Base-by-base conservation (phyloP, 257 asterid species). In the Gentiana straminea region DNA sequence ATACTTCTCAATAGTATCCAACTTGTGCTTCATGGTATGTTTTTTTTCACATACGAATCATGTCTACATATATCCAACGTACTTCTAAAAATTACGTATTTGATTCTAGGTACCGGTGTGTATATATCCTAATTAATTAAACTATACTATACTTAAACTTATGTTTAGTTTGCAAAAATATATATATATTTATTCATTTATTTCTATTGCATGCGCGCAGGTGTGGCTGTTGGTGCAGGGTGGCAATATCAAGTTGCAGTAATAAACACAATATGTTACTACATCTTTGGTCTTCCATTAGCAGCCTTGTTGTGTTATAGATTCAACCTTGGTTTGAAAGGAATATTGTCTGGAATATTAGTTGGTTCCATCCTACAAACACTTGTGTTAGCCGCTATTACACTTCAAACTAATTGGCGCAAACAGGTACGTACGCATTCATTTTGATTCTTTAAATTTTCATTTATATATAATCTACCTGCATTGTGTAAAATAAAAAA, bases 201-300 rank as follows among this genome's bases (percentile, higher is more conserved):
- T 24, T 24, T 24, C 24, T 24, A 24, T 24, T 24, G 24, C 24
- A 15, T 15, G 24, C 24, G 24, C 24, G 75, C 82, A 84, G 96
- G 96, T 56, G 90, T 88, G 59, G 96, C 94, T 12, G 88, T 88
- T 12, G 96, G 96, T 52, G 95, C 96, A 4, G 96, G 96, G 7
- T 84, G 95, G 97, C 95, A 89, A 70, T 46, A 63, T 38, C 76
- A 82, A 0, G 95, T 89, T 1, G 97, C 97, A 1, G n/a, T 75
- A 6, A 64, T 89, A 63, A 89, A 89, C 71, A 1, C 75, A 0
- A 73, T 45, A 1, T 79, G 89, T 52, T 89, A 89, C 63, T 86
- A 86, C 11, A 4, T 78, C 0, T 70, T 86, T 35, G 97, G 97
- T 41, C 81, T 89, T 61, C 97, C 97, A 1, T 61, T 89, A 8